Evolutionary conservation across 2,329 filamentous ascomycete species (phyloP), one percentile per base, ranked within the genome.

Genomic region (Westerdykella sp.): DNA sequence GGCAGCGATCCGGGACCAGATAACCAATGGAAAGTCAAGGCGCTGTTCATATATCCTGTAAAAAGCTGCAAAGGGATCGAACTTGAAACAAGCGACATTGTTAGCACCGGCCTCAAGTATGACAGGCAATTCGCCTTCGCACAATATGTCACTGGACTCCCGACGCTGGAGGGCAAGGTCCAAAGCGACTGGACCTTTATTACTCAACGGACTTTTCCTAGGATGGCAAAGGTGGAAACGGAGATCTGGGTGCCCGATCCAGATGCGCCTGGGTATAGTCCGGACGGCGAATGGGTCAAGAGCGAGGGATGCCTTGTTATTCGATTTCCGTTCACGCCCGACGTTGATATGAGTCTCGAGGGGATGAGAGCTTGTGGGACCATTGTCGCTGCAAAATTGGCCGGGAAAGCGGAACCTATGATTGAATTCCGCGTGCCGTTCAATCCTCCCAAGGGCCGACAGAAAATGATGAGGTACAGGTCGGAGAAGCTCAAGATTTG

Each of bases 81-180:
- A 67, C 67, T 95, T 37, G 69, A 77, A 40, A 70, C 75, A 47
- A 79, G 78, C 46, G 76, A 79, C 42, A 75, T 93, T 13, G 68
- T 87, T 37, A 71, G 79, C 5, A 79, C 79, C 2, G 88, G 89
- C 2, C 42, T 95, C 44, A 78, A 84, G 61, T 85, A 84, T 65
- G 89, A 96, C 67, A 80, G 88, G 5, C 78, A 91, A 53, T 95
- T 89, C 70, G 84, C 81, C 38, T 87, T 96, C 61, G 88, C 85
- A 1, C 84, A 90, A 64, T 63, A 73, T 34, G 62, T 71, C 30
- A 66, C 66, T 4, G 63, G 64, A 28, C 55, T 63, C 41, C 69
- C 71, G 14, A 70, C 69, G 1, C 53, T 71, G 18, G 68, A 74
- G 2, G 69, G 73, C 10, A 57, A 63, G 22, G 62, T 66, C 28